Percentiles rank a stretch among this genome's conserved stretches.
phyloP scores from a whole-genome alignment of 1,284 basidiomycete genomes.

The Ganoderma boninense region DNA sequence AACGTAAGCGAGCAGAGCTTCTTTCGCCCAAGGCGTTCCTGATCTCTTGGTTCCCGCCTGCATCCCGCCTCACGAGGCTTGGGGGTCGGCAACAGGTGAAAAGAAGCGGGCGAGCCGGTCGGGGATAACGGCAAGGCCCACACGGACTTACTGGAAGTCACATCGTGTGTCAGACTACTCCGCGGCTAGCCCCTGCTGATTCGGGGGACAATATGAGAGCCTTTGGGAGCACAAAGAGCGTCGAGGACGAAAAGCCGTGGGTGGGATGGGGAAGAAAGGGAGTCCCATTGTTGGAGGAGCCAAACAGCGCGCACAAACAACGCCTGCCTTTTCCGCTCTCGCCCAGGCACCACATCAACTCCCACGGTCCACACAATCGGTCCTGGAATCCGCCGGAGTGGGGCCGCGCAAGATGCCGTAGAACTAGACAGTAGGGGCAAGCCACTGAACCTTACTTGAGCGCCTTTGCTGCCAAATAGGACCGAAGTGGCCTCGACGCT shows the following conservation, averaged over 20 bases:
- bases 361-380: slow-evolving; percentile 22
- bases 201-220: slow-evolving; percentile 28
- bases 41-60: slow-evolving; percentile 16
- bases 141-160: background rate
- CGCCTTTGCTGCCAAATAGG: slow-evolving; percentile 37
- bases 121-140: background rate
- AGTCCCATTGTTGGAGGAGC: slow-evolving; percentile 33
- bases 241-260: background rate
- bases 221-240: slow-evolving; percentile 29
- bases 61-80: background rate
- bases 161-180: slow-evolving; percentile 10
- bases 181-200: background rate
- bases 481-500: slow-evolving; percentile 38
- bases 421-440: slow-evolving; percentile 42
- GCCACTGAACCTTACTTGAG: slow-evolving; percentile 47
- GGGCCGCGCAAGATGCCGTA: slow-evolving; percentile 27
- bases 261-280: slow-evolving; percentile 33
- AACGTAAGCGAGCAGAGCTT: slow-evolving; percentile 22
- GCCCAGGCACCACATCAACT: slow-evolving; percentile 5
- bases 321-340: slow-evolving; percentile 29
- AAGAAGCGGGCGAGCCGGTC: slow-evolving; percentile 8
- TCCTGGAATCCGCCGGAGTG: background rate
- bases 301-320: slow-evolving; percentile 30
- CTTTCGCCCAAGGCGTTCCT: slow-evolving; percentile 27
- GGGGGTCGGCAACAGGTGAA: background rate